phyloP scores from a whole-genome alignment of 1,139 yeast genomes.

The Meyerozyma athensensis region DNA sequence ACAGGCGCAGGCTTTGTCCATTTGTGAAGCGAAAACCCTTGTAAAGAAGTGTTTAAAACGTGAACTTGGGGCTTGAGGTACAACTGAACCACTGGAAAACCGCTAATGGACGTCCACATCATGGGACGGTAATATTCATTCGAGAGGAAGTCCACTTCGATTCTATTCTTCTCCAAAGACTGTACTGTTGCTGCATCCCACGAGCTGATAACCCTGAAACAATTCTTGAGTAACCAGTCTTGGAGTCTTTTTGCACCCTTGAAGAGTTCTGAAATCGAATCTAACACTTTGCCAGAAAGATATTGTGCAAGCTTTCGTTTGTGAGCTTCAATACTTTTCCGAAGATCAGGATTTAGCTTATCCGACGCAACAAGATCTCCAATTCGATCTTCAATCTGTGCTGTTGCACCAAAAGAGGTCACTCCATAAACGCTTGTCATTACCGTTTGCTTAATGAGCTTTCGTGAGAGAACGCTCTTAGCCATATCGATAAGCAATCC shows the following conservation, averaged over 20 bases:
- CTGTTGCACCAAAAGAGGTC: constrained; percentile 32
- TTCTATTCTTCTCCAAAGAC: constrained; percentile 8
- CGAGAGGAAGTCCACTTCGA: constrained; percentile 15
- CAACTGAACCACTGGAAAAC: constrained; percentile 40
- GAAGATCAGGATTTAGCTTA: constrained; percentile 5
- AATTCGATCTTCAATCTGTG: constrained; percentile 27
- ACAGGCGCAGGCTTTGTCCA: constrained; percentile 20
- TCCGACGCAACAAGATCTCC: constrained; percentile 16
- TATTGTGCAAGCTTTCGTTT: constrained; percentile 16
- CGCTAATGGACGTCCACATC: constrained; percentile 42
- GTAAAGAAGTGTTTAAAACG: constrained; percentile 22
- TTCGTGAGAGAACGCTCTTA: constrained; percentile 22
- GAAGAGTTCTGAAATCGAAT: constrained; percentile 32
- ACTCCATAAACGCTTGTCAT: constrained; percentile 50
- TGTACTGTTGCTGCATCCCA: constrained; percentile 19
- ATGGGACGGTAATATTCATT: constrained; percentile 24
- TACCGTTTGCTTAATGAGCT: constrained; percentile 39
- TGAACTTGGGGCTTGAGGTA: constrained; percentile 21
- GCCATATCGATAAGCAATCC: constrained; percentile 15
- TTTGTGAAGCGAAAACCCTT: constrained; percentile 18
- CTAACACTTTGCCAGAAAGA: constrained; percentile 24
- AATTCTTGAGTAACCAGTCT: constrained; percentile 32
- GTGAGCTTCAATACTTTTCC: background rate
- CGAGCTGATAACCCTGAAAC: constrained; percentile 26
- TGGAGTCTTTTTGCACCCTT: constrained; percentile 32